These are phyloP conservation scores for Plantago lanceolata DNA, from an alignment of 305 asterid genomes.

Conservation along the genomic window DNA sequence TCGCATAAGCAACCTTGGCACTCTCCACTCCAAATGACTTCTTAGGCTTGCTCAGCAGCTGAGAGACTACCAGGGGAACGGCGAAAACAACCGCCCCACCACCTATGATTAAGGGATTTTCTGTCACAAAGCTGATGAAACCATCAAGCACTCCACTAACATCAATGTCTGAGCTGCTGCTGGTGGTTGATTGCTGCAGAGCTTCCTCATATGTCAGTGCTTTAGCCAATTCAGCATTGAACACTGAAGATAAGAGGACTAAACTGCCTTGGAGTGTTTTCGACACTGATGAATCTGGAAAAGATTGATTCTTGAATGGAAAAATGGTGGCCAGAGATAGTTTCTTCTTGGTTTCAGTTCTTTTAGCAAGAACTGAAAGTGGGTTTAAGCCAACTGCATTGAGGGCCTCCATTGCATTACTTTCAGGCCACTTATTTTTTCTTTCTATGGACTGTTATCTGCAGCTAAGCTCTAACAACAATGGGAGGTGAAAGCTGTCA, in stretches of 20 bases:
- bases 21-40: slow-evolving; percentile 78
- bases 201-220: slow-evolving; percentile 86
- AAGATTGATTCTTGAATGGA: slow-evolving; percentile 40
- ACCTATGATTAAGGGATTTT: slow-evolving; percentile 63
- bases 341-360: slow-evolving; percentile 47
- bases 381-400: slow-evolving; percentile 70
- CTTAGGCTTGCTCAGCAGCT: slow-evolving; percentile 50
- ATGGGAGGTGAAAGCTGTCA: slow-evolving; percentile 21
- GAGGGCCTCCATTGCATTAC: slow-evolving; percentile 67
- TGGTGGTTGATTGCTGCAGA: slow-evolving; percentile 48
- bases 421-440: slow-evolving; percentile 9
- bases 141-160: slow-evolving; percentile 40
- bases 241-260: slow-evolving; percentile 49
- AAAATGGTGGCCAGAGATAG: slow-evolving; percentile 25
- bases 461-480: slow-evolving; percentile 25
- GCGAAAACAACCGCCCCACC: slow-evolving; percentile 59
- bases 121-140: slow-evolving; percentile 45
- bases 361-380: slow-evolving; percentile 65
- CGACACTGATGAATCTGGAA: slow-evolving; percentile 28
- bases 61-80: slow-evolving; percentile 63
- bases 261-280: slow-evolving; percentile 48
- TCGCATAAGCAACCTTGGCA: slow-evolving; percentile 72
- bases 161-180: slow-evolving; percentile 45
- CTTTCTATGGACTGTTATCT: neutral
- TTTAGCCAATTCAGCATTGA: slow-evolving; percentile 48